Evolutionary conservation across 192 early-diverging fungal genomes (phyloP), one percentile per base, ranked within the genome.

Genomic region (Gigaspora rosea): DNA sequence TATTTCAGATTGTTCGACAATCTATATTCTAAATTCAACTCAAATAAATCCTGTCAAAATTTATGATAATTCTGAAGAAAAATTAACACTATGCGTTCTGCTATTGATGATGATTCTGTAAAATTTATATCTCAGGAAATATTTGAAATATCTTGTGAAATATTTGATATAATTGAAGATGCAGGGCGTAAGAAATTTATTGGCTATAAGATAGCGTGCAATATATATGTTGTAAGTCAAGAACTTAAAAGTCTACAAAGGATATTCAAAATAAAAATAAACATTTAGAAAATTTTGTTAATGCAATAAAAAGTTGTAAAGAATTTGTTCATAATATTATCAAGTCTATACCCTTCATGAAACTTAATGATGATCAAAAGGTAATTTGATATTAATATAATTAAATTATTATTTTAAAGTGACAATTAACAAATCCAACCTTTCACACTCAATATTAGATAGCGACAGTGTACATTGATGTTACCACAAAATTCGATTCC

Each of bases 151-250:
- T n/a, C n/a, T 67, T 9, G 7, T 4, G 33, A 67, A 67, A 67
- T 67, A 32, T 11, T 67, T 67, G 46, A 47, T n/a, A 8, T 67
- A 46, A 35, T 32, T 6, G 65, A 67, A 46, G 35, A 46, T 7
- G 65, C 65, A 11, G 33, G 35, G n/a, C 65, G 35, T 33, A 67
- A 67, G 6, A 67, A 67, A 67, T 33, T 10, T 33, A 35, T 67
- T 33, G 9, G 65, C 41, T 8, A 33, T 35, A 32, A n/a, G 6
- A 10, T 67, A n/a, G 32, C 65, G 9, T 9, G 35, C 9, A 9
- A 33, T 18, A 32, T 67, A 18, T 33, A n/a, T 9, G 46, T 47
- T 32, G 65, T 33, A 15, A 67, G n/a, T n/a, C 41, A 41, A 46
- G 15, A 5, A 32, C 10, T 67, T 8, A 10, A 67, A 8, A 46